Evolutionary conservation across 306 rosid genomes (phyloP), one percentile per base, ranked within the genome.

Genomic region (Elaeagnus macrophylla): DNA sequence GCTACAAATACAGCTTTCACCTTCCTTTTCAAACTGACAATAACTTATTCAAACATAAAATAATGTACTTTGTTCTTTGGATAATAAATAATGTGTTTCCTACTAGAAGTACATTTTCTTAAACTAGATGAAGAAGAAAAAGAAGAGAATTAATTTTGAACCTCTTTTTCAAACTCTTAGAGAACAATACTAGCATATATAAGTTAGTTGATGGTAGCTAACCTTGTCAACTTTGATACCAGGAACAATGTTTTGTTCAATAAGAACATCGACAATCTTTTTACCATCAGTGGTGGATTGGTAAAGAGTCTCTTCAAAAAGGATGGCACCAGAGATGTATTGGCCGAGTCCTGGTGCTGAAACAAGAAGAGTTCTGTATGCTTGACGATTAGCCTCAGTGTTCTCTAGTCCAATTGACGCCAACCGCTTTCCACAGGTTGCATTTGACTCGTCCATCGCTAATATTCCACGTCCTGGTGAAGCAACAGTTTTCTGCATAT

Each of bases 371-470:
- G 96, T 84, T 36, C 96, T 80, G 84, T 61, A 88, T 16, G 96
- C 96, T 56, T 88, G 96, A 68, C 96, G 90, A 79, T 88, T 88
- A 42, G 77, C 88, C 63, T 88, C 96, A 0, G 96, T 88, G 85
- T 88, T 88, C 78, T 88, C 96, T 15, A 88, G 45, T 50, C 96
- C 96, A 54, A 88, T 84, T n/a, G 96, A 88, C 12, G 91, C 96
- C 61, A 88, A 66, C 65, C 96, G 90, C 82, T 88, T 88, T 57
- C 96, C 96, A 19, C 88, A 80, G 12, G 96, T 88, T 10, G 96
- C 96, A 56, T 88, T 88, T 0, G 96, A 88, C 74, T 88, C 96
- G 37, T 88, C 96, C 96, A 88, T 88, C 18, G 96, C 96, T 90
- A 88, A 72, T 41, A 88, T 88, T 15, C 96, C 96, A 61, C 88